Evolutionary conservation across 2,329 filamentous ascomycete genomes (phyloP), one percentile per base, ranked within the genome.

Genomic region (Monosporascus sp.): DNA sequence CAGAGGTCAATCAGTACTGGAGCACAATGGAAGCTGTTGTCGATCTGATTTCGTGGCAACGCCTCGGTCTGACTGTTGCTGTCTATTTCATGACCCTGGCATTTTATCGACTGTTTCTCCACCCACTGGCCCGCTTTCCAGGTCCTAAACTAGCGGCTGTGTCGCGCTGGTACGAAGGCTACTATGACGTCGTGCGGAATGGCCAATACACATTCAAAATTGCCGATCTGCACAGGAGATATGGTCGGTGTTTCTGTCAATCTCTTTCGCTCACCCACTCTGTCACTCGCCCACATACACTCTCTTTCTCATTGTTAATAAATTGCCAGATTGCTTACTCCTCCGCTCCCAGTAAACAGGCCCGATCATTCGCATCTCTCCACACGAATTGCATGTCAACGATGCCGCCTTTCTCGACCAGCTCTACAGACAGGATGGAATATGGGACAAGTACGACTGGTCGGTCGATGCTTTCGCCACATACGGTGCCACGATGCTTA

Each of bases 201-300:
- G 60, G 60, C 15, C 55, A 61, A 39, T 65, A 64, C 20, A 57
- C 62, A 3, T 59, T 56, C 17, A 60, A 61, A 47, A 61, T 61
- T 25, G 46, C 56, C 25, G 52, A 60, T 45, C 49, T 65, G 47
- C 64, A 65, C 46, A 54, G 55, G 39, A 51, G 54, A 50, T 66
- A 65, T 41, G 63, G 64, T 63, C 47, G 31, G 44, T n/a, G 20
- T 36, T 38, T 14, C 18, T 47, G 3, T 24, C 25, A 44, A 3
- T 17, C 38, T 41, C 38, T n/a, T n/a, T 41, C n/a, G n/a, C n/a
- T n/a, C n/a, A n/a, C n/a, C n/a, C n/a, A n/a, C 38, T 41, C 38
- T n/a, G n/a, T 20, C 14, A 17, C 41, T 44, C 22, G n/a, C n/a
- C 3, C 22, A 22, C 41, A 44, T 3, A 6, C 41, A 44, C 41